Conservation (phyloP, 441 rosid species). For the Aquilaria agallochum region DNA sequence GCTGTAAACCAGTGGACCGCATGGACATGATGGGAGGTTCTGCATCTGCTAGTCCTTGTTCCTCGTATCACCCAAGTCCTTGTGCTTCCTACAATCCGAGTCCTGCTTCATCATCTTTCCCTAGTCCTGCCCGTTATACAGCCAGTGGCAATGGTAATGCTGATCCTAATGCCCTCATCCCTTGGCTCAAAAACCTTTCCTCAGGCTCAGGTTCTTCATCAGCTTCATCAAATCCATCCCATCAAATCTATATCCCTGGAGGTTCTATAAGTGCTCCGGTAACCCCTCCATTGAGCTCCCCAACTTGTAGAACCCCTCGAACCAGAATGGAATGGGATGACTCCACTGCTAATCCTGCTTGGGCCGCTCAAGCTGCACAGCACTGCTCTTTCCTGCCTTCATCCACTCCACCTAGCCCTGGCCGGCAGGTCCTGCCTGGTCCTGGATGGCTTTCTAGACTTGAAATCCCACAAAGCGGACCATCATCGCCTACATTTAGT, state of each 20-base stretch:
- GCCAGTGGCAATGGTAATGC: slow-evolving; percentile 34
- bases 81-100: slow-evolving; percentile 53
- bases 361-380: slow-evolving; percentile 33
- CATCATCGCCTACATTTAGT: slow-evolving; percentile 67
- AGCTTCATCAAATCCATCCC: slow-evolving; percentile 62
- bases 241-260: slow-evolving; percentile 43
- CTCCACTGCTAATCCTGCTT: no score
- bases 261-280: slow-evolving; percentile 81
- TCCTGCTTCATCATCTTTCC: slow-evolving; percentile 54
- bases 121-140: slow-evolving; percentile 44
- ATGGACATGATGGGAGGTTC: slow-evolving; percentile 49
- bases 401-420: slow-evolving; percentile 71
- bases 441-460: slow-evolving; percentile 72
- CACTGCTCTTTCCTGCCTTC: slow-evolving; percentile 32
- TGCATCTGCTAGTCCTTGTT: slow-evolving; percentile 48
- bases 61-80: slow-evolving; percentile 67
- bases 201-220: slow-evolving; percentile 47
- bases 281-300: slow-evolving; percentile 72
- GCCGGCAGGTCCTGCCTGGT: slow-evolving; percentile 49
- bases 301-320: slow-evolving; percentile 57
- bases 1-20: slow-evolving; percentile 56
- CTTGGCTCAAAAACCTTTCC: slow-evolving; percentile 71
- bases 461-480: slow-evolving; percentile 43
- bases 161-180: slow-evolving; percentile 53
- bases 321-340: slow-evolving; percentile 22